Percentiles rank a stretch among this genome's conserved stretches.
Evolutionary conservation across 2,329 filamentous ascomycete species (phyloP).

Genomic region (Diaporthe velutina): DNA sequence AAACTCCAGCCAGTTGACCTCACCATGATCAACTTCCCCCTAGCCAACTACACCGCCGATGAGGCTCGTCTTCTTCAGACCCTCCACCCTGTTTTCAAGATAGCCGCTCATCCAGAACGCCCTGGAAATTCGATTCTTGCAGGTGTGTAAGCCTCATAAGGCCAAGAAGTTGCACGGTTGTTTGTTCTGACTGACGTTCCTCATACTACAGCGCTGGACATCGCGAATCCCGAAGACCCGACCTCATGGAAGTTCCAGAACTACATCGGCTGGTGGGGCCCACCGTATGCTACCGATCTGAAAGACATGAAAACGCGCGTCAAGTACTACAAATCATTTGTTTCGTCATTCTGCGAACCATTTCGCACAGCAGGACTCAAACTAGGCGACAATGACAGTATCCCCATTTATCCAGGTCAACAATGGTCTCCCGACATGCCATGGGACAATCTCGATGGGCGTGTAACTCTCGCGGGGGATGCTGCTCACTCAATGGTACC

Average conservation of each 20-base stretch:
- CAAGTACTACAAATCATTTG: conserved; percentile 1
- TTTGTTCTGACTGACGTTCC: not conserved
- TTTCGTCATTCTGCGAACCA: conserved; percentile 8
- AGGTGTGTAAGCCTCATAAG: not conserved
- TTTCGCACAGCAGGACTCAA: conserved; percentile 11
- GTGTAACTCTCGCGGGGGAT: conserved; percentile 7
- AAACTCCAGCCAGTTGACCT: conserved; percentile 1
- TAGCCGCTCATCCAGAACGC: conserved; percentile 3
- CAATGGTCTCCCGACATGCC: conserved; percentile 6
- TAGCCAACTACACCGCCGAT: not conserved
- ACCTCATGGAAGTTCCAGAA: conserved; percentile 14
- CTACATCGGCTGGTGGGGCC: conserved; percentile 7
- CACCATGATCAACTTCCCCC: conserved; percentile 4
- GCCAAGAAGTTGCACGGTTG: rapidly evolving
- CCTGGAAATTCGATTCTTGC: conserved; percentile 11
- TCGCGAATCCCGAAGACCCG: not conserved
- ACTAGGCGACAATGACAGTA: not conserved
- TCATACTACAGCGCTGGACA: not conserved
- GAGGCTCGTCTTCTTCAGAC: conserved; percentile 1
- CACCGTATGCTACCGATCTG: not conserved
- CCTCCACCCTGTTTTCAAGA: conserved; percentile 11
- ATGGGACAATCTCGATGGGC: not conserved
- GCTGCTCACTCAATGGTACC: conserved; percentile 15
- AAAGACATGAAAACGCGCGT: conserved; percentile 4
- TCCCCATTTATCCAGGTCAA: conserved; percentile 7